Evolutionary conservation across 371 early-diverging fungal genomes (phyloP), one percentile per base, ranked within the genome.

Genomic region (Mortierella sp.): DNA sequence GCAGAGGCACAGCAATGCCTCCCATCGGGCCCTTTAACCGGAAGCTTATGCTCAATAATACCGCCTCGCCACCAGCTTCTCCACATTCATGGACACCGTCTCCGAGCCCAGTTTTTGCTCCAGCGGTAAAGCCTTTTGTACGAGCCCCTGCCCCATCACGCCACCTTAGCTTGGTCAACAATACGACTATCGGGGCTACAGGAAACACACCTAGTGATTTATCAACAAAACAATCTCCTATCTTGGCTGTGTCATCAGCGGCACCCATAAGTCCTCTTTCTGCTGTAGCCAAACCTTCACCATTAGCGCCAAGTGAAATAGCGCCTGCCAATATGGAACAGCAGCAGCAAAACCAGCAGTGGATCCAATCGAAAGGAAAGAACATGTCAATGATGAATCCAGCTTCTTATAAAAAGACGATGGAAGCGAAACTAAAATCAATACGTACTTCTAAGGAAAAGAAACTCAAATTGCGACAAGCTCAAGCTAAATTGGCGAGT

Each of bases 341-440:
- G 23, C 59, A 31, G 26, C 59, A 58, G 22, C 37, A 42, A 34
- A 59, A 43, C 54, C 72, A 70, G 13, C 81, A 80, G 35, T 80
- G 81, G 81, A 75, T 80, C 40, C 81, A 80, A 40, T 71, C 75
- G n/a, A 80, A 80, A 53, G 57, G 68, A 47, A 80, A 80, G 43
- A 80, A 80, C 22, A 64, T 80, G 68, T 80, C 81, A 1, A 28
- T 80, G 53, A 80, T 80, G 81, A 80, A 67, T 61, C 61, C 71
- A 8, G 53, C 45, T 13, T 71, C 71, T 0, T 80, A 64, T 29
- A 64, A 75, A 61, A 80, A 74, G 65, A 80, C 81, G 3, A 80
- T 80, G 81, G 81, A 22, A 3, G 81, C 81, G 4, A 80, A 75
- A 26, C 56, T 71, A 60, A 80, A 80, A 47, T 80, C 81, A 1